Evolutionary conservation across 2,329 filamentous ascomycete species (phyloP).

Genomic region (Pseudocercospora musae): DNA sequence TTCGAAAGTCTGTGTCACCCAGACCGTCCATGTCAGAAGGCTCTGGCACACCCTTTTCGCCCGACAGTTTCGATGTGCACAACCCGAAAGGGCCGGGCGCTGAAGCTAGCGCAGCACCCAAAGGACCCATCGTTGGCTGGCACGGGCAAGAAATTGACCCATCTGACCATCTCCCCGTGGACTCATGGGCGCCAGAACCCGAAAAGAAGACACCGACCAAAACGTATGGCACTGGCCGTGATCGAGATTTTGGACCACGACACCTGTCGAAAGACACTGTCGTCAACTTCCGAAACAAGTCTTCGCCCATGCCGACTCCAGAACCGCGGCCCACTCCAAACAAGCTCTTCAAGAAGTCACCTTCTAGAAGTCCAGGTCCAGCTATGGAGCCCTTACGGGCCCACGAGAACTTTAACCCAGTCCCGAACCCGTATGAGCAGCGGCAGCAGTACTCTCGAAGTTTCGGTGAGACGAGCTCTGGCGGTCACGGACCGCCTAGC

Average conservation of each 20-base stretch:
- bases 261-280: slow-evolving; percentile 32
- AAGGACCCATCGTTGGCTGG: slow-evolving; percentile 70
- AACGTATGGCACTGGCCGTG: slow-evolving; percentile 35
- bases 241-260: slow-evolving; percentile 35
- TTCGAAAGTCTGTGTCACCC: slow-evolving; percentile 72
- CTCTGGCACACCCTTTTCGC: slow-evolving; percentile 67
- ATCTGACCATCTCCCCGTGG: slow-evolving; percentile 73
- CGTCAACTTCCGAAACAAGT: slow-evolving; percentile 33
- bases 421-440: slow-evolving; percentile 48
- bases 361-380: slow-evolving; percentile 16
- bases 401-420: slow-evolving; percentile 43
- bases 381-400: slow-evolving; percentile 28
- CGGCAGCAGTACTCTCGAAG: slow-evolving; percentile 45
- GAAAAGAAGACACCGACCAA: slow-evolving; percentile 53
- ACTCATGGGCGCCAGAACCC: slow-evolving; percentile 74
- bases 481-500: slow-evolving; percentile 14
- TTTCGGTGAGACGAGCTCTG: slow-evolving; percentile 35
- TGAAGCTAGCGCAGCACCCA: slow-evolving; percentile 9
- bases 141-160: slow-evolving; percentile 76
- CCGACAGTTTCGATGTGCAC: slow-evolving; percentile 70
- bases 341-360: slow-evolving; percentile 61
- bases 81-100: slow-evolving; percentile 52
- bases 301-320: slow-evolving; percentile 37
- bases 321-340: slow-evolving; percentile 45
- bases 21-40: slow-evolving; percentile 52